A percentile compares a stretch with the other conserved stretches of the same genome.
Conservation (phyloP, 108 stramenopile species). For the Ochromonas danica region DNA sequence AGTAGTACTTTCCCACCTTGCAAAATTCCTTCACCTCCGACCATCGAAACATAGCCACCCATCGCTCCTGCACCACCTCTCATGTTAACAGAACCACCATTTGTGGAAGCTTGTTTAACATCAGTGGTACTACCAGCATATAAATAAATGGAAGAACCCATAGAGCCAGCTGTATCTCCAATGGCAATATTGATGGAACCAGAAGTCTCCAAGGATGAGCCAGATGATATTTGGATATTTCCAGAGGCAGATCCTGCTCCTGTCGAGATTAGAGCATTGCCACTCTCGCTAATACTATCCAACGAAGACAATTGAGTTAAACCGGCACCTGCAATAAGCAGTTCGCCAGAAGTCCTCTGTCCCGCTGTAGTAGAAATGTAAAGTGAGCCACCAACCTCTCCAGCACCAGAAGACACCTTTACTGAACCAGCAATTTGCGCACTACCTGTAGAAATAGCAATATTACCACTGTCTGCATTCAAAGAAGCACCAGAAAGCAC, state of each 20-base stretch:
- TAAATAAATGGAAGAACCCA: background rate
- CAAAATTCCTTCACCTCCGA: background rate
- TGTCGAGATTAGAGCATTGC: too few relatives aligned
- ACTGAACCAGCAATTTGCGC: background rate
- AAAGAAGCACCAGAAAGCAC: background rate
- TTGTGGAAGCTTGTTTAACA: background rate
- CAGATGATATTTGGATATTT: slow-evolving; percentile 8
- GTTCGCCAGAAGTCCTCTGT: too few relatives aligned
- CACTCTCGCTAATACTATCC: too few relatives aligned
- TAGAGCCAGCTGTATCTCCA: background rate
- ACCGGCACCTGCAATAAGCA: too few relatives aligned
- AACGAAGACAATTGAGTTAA: too few relatives aligned
- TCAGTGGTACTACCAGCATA: background rate
- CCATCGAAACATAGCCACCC: background rate
- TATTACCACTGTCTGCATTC: background rate
- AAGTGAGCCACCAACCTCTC: too few relatives aligned
- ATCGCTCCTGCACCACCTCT: background rate
- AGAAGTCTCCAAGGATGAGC: background rate
- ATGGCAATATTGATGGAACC: background rate
- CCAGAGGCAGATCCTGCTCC: background rate
- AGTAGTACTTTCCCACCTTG: background rate
- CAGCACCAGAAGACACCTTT: background rate
- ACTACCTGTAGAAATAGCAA: background rate
- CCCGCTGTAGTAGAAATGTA: too few relatives aligned
- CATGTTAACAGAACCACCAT: background rate